phyloP scores from a whole-genome alignment of 306 rosid species.

The Cucurbita maxima region DNA sequence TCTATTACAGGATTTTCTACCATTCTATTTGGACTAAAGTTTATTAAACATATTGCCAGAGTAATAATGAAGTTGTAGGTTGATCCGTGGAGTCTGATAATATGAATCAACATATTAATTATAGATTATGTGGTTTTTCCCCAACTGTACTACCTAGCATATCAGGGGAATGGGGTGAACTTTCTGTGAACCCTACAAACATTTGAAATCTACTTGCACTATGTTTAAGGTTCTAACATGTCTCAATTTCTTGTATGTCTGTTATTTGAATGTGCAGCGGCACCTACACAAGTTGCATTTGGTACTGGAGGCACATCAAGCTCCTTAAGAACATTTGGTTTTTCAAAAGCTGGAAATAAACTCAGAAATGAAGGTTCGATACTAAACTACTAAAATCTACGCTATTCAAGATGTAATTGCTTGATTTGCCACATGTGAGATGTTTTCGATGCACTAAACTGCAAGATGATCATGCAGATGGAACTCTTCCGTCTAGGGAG shows the following conservation, averaged over 20 bases:
- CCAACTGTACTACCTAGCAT: background rate
- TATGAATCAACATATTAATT: background rate
- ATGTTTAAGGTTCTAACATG: background rate
- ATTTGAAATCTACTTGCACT: background rate
- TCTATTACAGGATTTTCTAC: background rate
- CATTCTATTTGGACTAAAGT: background rate
- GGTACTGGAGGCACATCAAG: slow-evolving; percentile 55
- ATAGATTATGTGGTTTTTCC: background rate
- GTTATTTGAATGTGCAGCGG: slow-evolving; percentile 29
- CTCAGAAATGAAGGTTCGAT: slow-evolving; percentile 18
- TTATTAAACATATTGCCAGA: background rate
- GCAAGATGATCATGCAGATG: slow-evolving; percentile 9
- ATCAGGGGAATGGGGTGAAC: background rate
- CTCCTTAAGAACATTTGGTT: slow-evolving; percentile 29
- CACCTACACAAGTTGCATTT: slow-evolving; percentile 50
- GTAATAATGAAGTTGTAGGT: background rate
- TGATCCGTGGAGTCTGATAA: background rate
- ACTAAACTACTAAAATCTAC: background rate
- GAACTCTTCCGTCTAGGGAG: slow-evolving; percentile 22
- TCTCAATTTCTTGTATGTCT: background rate
- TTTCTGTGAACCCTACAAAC: background rate
- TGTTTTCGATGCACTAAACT: slow-evolving; percentile 10
- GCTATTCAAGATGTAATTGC: background rate
- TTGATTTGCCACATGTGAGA: slow-evolving; percentile 13
- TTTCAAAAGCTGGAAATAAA: slow-evolving; percentile 17